Percentiles rank a stretch among this genome's conserved stretches.
Conservation (phyloP, 192 early-diverging fungal species). For the Linnemannia zychae region DNA sequence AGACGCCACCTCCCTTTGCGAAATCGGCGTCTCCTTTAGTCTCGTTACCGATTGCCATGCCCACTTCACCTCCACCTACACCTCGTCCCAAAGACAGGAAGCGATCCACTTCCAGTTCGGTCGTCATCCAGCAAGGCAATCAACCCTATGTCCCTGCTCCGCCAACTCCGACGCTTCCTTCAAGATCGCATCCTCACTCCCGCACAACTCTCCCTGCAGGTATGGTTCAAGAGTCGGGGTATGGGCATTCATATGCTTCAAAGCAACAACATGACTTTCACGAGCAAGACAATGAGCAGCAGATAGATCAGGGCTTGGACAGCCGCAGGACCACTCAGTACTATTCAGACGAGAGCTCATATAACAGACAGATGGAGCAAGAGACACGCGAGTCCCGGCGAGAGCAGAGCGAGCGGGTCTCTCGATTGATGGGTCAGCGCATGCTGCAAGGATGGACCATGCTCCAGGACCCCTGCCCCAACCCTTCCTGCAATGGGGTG, state of each 20-base stretch:
- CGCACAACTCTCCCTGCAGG: constrained; percentile 2
- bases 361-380: neutral
- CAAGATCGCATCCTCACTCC: neutral
- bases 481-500: constrained; percentile 38
- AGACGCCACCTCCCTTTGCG: constrained; percentile 23
- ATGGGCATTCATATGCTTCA: neutral
- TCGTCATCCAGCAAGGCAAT: neutral
- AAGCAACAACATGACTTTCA: neutral
- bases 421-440: constrained; percentile 36
- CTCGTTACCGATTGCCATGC: neutral
- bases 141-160: neutral
- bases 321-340: neutral
- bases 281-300: neutral
- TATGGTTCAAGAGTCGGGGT: neutral
- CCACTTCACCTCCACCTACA: constrained; percentile 14
- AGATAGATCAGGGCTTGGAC: neutral
- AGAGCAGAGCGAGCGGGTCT: constrained; percentile 18
- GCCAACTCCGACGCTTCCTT: neutral
- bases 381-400: constrained; percentile 7
- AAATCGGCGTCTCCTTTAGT: neutral
- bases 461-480: constrained; percentile 46
- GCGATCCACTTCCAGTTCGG: neutral
- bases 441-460: constrained; percentile 52
- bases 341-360: constrained; percentile 2
- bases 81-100: constrained; percentile 3